Percentiles rank a stretch among this genome's conserved stretches.
Conservation (phyloP, 2,329 filamentous ascomycete species). For the Ceratocystis ficicola region DNA sequence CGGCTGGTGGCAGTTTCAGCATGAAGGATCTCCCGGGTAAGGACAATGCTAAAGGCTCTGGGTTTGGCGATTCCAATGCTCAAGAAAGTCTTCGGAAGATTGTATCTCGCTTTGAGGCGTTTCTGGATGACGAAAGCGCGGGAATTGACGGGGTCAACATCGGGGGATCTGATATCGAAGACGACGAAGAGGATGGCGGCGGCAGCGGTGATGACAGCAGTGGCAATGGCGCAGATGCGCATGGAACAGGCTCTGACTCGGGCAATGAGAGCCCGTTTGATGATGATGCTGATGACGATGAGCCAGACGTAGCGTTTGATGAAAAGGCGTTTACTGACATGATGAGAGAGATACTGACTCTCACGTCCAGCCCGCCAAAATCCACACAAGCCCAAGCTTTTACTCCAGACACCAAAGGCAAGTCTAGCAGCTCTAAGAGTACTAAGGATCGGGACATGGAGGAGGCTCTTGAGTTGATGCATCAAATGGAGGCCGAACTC, state of each 20-base stretch:
- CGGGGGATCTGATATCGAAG: conserved; percentile 37
- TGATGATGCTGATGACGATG: conserved; percentile 57
- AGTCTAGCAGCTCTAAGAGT: conserved; percentile 25
- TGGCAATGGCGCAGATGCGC: conserved; percentile 30
- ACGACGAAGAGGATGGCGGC: conserved; percentile 34
- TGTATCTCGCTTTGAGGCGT: conserved; percentile 84
- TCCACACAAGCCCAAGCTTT: no score
- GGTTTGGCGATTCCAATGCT: conserved; percentile 53
- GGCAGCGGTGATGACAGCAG: conserved; percentile 30
- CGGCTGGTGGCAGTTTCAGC: conserved; percentile 16
- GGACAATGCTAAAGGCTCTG: conserved; percentile 24
- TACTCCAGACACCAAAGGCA: background rate
- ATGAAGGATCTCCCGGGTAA: conserved; percentile 14
- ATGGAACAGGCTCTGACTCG: background rate
- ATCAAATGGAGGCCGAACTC: conserved; percentile 61
- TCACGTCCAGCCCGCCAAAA: conserved; percentile 30
- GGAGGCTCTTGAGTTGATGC: conserved; percentile 52
- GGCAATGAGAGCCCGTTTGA: conserved; percentile 47
- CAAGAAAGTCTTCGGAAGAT: conserved; percentile 77
- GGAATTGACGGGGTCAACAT: conserved; percentile 67
- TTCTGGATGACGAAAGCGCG: conserved; percentile 74
- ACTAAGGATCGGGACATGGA: conserved; percentile 37
- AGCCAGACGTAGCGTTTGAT: conserved; percentile 66
- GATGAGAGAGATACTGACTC: conserved; percentile 87
- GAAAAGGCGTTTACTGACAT: conserved; percentile 74